Percentiles rank a stretch among this genome's conserved stretches.
Conservation (phyloP, 2,329 filamentous ascomycete genomes). For the Corinectria fuckeliana region DNA sequence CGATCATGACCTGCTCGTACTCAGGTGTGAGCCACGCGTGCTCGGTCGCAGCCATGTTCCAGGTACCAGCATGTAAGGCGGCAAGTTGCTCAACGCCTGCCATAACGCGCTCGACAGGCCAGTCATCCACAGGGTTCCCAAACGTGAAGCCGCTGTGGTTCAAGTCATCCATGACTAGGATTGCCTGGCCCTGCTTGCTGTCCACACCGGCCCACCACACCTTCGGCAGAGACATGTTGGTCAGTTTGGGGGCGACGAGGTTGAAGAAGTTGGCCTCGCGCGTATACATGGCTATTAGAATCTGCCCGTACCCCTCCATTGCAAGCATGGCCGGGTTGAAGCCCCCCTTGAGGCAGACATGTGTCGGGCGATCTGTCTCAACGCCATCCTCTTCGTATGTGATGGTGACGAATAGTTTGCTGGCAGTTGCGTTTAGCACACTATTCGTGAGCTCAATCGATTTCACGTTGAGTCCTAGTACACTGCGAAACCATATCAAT, state of each 20-base stretch:
- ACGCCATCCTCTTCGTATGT: background rate
- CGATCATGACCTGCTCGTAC: slow-evolving; percentile 17
- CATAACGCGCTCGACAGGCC: slow-evolving; percentile 3
- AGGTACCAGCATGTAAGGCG: slow-evolving; percentile 16
- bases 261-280: slow-evolving; percentile 7
- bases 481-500: background rate
- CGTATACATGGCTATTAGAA: background rate
- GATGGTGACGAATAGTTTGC: background rate
- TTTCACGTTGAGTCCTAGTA: background rate
- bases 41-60: background rate
- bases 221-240: background rate
- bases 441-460: background rate
- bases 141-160: slow-evolving; percentile 6
- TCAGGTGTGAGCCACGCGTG: slow-evolving; percentile 9
- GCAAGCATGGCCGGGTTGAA: slow-evolving; percentile 5
- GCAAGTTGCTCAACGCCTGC: slow-evolving; percentile 16
- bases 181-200: slow-evolving; percentile 6
- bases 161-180: slow-evolving; percentile 20
- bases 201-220: slow-evolving; percentile 6
- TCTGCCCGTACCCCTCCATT: background rate
- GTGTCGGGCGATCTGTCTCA: background rate
- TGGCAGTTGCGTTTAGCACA: background rate
- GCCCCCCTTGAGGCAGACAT: slow-evolving; percentile 1
- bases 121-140: slow-evolving; percentile 1
- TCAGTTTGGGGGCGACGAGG: background rate